phyloP scores from a whole-genome alignment of 2,329 filamentous ascomycete species.

The Aspergillus fumigatiaffinis region DNA sequence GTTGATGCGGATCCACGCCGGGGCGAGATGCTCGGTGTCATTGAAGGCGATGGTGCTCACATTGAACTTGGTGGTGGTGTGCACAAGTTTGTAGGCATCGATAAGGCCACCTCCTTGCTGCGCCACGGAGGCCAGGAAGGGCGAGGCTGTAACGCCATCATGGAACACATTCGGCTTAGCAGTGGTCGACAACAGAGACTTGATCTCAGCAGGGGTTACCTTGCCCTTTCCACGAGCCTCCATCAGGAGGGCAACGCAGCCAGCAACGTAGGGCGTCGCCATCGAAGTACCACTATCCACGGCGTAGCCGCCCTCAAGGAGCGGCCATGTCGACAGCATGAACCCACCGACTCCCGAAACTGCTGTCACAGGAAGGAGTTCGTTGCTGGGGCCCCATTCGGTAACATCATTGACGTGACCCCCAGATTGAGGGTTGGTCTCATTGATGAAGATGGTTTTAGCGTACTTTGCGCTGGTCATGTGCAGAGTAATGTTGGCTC shows the following conservation, averaged over 20 bases:
- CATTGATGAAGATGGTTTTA: slow-evolving; percentile 8
- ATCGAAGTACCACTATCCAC: too few species aligned
- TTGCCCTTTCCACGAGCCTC: too few species aligned
- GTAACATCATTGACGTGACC: slow-evolving; percentile 15
- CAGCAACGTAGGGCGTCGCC: too few species aligned
- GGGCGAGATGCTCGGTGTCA: slow-evolving; percentile 56
- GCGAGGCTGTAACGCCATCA: slow-evolving; percentile 21
- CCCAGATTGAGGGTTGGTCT: slow-evolving; percentile 15
- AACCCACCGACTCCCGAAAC: slow-evolving; percentile 9
- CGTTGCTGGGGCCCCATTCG: slow-evolving; percentile 18
- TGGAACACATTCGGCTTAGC: slow-evolving; percentile 25
- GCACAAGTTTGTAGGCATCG: slow-evolving; percentile 27
- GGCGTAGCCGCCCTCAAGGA: too few species aligned
- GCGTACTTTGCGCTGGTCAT: slow-evolving; percentile 10
- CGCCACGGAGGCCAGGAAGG: slow-evolving; percentile 46
- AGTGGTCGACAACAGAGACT: slow-evolving; percentile 19
- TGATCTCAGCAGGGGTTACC: too few species aligned
- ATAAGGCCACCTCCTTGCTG: slow-evolving; percentile 61
- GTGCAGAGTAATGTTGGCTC: slow-evolving; percentile 10
- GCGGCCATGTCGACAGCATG: slow-evolving; percentile 57
- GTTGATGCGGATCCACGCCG: slow-evolving; percentile 52
- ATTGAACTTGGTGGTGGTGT: too few species aligned
- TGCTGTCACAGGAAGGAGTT: slow-evolving; percentile 5
- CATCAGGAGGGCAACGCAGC: too few species aligned
- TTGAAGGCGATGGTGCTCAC: slow-evolving; percentile 49